Evolutionary conservation across 2,329 filamentous ascomycete species (phyloP).

Genomic region (Helotiales sp.): DNA sequence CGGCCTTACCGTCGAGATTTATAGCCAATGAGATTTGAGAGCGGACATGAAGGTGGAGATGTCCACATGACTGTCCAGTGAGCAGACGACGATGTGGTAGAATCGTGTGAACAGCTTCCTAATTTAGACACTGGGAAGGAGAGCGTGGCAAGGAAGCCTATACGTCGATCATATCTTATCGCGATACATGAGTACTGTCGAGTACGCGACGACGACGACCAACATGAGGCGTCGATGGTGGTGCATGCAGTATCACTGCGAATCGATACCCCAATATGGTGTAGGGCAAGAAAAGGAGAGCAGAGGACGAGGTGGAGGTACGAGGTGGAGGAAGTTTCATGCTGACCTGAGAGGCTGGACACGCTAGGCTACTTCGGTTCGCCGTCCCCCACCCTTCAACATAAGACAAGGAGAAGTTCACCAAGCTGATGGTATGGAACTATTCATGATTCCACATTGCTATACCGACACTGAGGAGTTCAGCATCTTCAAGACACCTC

Average conservation of each 20-base stretch:
- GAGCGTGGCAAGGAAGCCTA: background rate
- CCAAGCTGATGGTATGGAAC: background rate
- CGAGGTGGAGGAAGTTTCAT: background rate
- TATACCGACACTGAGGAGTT: background rate
- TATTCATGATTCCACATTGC: background rate
- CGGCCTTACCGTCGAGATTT: background rate
- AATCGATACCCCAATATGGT: no score
- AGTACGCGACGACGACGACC: no score
- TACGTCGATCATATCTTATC: background rate
- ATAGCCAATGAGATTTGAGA: background rate
- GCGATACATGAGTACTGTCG: background rate
- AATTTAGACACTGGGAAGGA: background rate
- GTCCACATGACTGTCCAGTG: background rate
- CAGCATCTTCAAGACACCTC: background rate
- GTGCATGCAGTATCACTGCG: no score
- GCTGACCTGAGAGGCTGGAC: background rate
- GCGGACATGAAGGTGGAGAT: background rate
- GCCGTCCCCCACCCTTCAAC: background rate
- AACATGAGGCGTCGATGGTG: no score
- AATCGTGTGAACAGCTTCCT: conserved; percentile 7
- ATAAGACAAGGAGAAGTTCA: background rate
- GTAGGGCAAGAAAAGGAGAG: no score
- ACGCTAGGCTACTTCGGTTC: background rate
- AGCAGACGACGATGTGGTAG: background rate
- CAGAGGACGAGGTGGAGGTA: no score